These are phyloP conservation scores for Silene latifolia DNA, from an alignment of 148 eudicot species.

Conservation along the genomic window DNA sequence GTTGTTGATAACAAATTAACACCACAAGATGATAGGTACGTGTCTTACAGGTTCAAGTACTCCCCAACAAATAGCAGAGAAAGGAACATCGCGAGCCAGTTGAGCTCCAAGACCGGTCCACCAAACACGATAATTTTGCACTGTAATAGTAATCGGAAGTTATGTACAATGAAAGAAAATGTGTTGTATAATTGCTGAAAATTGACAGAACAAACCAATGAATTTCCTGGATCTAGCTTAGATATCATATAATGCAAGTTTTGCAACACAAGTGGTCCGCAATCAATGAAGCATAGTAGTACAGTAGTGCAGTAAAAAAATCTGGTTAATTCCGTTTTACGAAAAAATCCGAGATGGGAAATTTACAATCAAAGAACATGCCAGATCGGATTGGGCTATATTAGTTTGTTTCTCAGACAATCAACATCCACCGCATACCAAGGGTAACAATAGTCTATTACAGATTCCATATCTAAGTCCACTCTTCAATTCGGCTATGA, in stretches of 20 bases:
- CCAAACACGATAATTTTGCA: slow-evolving; percentile 58
- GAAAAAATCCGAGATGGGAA: background rate
- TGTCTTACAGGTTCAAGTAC: slow-evolving; percentile 79
- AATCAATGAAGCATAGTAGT: slow-evolving; percentile 1
- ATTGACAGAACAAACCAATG: background rate
- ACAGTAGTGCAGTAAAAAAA: background rate
- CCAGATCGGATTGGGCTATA: background rate
- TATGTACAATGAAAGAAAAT: background rate
- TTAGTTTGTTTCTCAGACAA: background rate
- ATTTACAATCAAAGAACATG: background rate
- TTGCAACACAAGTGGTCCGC: background rate
- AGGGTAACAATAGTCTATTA: background rate
- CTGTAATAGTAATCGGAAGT: slow-evolving; percentile 23
- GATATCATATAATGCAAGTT: background rate
- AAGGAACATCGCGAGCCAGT: slow-evolving; percentile 93
- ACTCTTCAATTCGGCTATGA: background rate
- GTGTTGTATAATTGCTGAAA: background rate
- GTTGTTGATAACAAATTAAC: background rate
- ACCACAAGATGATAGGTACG: background rate
- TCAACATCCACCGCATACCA: background rate
- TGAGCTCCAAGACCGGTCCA: slow-evolving; percentile 98
- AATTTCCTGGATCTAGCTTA: background rate
- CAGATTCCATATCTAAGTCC: background rate
- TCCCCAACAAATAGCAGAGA: slow-evolving; percentile 91
- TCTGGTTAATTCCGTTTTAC: background rate